Evolutionary conservation across 257 asterid species (phyloP).

Genomic region (Scutellaria barbata): DNA sequence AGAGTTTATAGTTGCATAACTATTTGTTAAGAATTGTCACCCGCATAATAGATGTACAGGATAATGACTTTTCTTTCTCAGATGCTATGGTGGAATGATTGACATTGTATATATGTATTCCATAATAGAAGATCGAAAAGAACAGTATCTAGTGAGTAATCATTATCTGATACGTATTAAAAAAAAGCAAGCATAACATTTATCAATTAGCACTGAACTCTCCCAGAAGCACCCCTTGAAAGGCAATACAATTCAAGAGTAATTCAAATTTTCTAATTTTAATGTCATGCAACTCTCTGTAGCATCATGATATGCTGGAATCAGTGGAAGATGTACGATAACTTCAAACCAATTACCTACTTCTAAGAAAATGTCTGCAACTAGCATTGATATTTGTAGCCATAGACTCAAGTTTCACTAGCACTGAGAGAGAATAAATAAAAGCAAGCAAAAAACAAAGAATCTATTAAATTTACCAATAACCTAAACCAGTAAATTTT

Average conservation of each 20-base stretch:
- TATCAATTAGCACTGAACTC: neutral
- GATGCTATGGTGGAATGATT: no score
- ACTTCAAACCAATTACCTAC: neutral
- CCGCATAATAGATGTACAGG: constrained; percentile 3
- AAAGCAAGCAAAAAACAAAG: neutral
- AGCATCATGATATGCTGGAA: neutral
- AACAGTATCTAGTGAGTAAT: neutral
- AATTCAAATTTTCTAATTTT: neutral
- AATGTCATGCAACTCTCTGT: neutral
- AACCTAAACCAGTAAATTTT: neutral
- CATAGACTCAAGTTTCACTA: neutral
- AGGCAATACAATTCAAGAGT: neutral
- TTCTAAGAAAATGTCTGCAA: neutral
- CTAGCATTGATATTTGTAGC: neutral
- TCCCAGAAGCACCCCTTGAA: neutral
- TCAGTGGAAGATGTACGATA: neutral
- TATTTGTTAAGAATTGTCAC: neutral
- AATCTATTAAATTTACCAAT: neutral
- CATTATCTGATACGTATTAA: neutral
- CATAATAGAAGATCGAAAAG: neutral
- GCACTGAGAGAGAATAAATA: neutral
- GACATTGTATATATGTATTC: neutral
- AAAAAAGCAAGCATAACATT: neutral
- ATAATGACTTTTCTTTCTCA: neutral
- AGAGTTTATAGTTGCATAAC: neutral